Evolutionary conservation across 176 grass and related monocot species (phyloP).

Genomic region (Aegilops sharonensis): DNA sequence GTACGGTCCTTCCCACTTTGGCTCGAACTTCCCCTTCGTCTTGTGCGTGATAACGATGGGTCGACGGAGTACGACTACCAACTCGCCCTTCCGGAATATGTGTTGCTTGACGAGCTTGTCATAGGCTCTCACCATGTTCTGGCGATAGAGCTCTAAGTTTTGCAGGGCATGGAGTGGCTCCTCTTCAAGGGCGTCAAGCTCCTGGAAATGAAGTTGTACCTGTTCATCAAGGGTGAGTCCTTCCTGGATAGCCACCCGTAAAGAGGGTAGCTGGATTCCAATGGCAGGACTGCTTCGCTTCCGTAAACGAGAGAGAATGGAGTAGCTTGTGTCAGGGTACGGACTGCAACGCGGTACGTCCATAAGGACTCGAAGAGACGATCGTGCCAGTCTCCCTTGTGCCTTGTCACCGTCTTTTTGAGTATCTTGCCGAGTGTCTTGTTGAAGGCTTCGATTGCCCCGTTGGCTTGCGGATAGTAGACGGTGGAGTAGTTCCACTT

Average conservation of each 20-base stretch:
- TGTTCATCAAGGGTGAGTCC: not conserved
- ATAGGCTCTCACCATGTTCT: not conserved
- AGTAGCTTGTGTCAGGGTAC: not conserved
- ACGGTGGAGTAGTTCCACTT: too few species aligned
- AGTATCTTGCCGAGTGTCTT: too few species aligned
- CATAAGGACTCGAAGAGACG: too few species aligned
- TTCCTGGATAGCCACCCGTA: not conserved
- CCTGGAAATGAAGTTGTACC: not conserved
- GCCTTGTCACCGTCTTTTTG: too few species aligned
- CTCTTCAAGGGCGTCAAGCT: not conserved
- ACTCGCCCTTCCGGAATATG: not conserved
- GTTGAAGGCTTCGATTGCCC: too few species aligned
- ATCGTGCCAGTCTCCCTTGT: too few species aligned
- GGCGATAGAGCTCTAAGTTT: not conserved
- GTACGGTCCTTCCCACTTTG: too few species aligned
- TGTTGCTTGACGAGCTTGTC: not conserved
- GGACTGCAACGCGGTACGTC: too few species aligned
- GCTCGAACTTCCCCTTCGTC: too few species aligned
- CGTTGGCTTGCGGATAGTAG: too few species aligned
- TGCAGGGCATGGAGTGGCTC: too few species aligned
- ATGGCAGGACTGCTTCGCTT: not conserved
- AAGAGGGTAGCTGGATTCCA: not conserved
- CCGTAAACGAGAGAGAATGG: not conserved
- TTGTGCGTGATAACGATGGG: not conserved
- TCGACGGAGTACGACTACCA: fast-evolving